Conservation (phyloP, 2,329 filamentous ascomycete genomes). For the Myriosclerotinia duriaeana region DNA sequence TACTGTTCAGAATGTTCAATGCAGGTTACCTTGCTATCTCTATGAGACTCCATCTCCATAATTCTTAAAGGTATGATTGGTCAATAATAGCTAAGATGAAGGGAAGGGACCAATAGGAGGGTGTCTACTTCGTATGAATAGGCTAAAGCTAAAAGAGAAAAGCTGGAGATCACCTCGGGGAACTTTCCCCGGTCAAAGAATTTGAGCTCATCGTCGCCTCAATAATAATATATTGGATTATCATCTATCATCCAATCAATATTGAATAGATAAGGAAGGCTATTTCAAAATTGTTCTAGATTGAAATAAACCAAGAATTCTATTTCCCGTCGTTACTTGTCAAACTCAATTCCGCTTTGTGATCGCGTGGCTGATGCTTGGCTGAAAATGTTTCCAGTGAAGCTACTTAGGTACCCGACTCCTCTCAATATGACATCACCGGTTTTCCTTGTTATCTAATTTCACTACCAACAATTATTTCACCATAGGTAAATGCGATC, state of each 20-base stretch:
- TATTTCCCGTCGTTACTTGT: no score
- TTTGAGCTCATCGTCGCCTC: slow-evolving; percentile 1
- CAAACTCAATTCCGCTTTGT: slow-evolving; percentile 7
- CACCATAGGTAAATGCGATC: no score
- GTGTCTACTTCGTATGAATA: no score
- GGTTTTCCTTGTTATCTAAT: slow-evolving; percentile 10
- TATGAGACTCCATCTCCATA: not conserved
- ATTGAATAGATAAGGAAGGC: not conserved
- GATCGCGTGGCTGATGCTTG: slow-evolving; percentile 18
- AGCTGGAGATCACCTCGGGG: not conserved
- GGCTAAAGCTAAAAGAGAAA: not conserved
- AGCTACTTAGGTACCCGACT: not conserved
- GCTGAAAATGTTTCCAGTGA: slow-evolving; percentile 3
- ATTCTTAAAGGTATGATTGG: not conserved
- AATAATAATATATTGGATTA: no score
- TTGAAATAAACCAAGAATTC: not conserved
- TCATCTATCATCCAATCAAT: not conserved
- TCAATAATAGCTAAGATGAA: not conserved
- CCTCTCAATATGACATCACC: slow-evolving; percentile 16
- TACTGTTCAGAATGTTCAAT: not conserved
- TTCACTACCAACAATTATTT: not conserved
- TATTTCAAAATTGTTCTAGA: not conserved
- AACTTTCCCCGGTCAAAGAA: not conserved
- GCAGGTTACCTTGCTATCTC: not conserved
- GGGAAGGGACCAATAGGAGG: not conserved